A percentile compares a stretch with the other conserved stretches of the same genome.
phyloP scores from a whole-genome alignment of 345 rosid genomes.

The Theobroma cacao region DNA sequence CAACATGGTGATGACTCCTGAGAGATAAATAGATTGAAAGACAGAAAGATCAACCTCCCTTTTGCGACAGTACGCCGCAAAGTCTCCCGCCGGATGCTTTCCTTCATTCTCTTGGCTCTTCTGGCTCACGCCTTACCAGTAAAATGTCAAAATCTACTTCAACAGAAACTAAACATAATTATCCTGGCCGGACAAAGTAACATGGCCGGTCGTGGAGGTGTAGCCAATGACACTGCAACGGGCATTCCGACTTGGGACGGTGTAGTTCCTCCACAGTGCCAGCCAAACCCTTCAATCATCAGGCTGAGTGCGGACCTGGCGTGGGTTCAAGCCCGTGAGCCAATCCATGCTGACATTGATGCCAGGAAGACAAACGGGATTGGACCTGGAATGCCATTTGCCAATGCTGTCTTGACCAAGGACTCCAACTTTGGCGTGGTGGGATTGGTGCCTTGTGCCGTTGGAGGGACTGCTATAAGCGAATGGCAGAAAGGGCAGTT shows the following conservation, averaged over 20 bases:
- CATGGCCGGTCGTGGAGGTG: constrained; percentile 93
- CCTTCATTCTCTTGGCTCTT: constrained; percentile 16
- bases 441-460: constrained; percentile 84
- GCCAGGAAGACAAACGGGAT: constrained; percentile 54
- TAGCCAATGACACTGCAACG: constrained; percentile 37
- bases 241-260: constrained; percentile 62
- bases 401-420: constrained; percentile 39
- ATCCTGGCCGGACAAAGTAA: constrained; percentile 89
- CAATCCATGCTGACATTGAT: constrained; percentile 82
- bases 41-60: constrained; percentile 9
- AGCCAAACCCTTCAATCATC: constrained; percentile 45
- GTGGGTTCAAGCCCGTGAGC: constrained; percentile 72
- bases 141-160: constrained; percentile 22
- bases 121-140: constrained; percentile 16
- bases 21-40: background rate
- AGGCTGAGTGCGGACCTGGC: constrained; percentile 45
- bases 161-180: constrained; percentile 41
- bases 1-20: background rate
- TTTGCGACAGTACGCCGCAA: constrained; percentile 7
- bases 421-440: constrained; percentile 28
- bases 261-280: constrained; percentile 56
- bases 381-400: constrained; percentile 86
- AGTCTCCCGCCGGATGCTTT: constrained; percentile 18
- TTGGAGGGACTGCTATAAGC: constrained; percentile 71
- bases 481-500: constrained; percentile 64